phyloP scores from a whole-genome alignment of 148 eudicot species.

The Talinum fruticosum region DNA sequence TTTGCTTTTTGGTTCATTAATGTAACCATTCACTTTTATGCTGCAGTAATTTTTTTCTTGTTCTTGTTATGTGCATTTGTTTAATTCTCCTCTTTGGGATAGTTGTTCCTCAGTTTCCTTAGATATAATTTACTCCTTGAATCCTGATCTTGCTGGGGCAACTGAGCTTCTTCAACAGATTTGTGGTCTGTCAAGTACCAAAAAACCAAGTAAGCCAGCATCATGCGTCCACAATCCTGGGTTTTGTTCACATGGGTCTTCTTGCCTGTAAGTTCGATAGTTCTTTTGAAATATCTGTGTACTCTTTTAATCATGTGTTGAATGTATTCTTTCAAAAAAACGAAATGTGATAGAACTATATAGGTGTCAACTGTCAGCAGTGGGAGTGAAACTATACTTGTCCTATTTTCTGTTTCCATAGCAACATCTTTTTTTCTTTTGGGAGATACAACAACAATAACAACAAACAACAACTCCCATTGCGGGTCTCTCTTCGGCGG shows the following conservation, averaged over 20 bases:
- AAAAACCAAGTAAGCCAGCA: slow-evolving; percentile 18
- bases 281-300: not conserved
- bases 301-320: not conserved
- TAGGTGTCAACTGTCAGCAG: too few relatives aligned
- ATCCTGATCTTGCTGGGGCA: slow-evolving; percentile 50
- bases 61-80: not conserved
- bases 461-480: too few relatives aligned
- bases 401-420: not conserved
- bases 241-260: slow-evolving; percentile 32
- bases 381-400: not conserved
- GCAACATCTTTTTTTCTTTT: not conserved
- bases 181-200: slow-evolving; percentile 45
- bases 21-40: not conserved
- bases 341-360: not conserved
- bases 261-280: slow-evolving; percentile 52
- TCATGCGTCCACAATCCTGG: slow-evolving; percentile 45
- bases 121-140: slow-evolving; percentile 58
- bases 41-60: not conserved
- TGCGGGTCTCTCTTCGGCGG: too few relatives aligned
- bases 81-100: not conserved
- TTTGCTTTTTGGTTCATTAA: slow-evolving; percentile 11
- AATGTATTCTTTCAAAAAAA: not conserved
- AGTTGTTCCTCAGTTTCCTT: slow-evolving; percentile 22
- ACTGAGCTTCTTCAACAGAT: slow-evolving; percentile 30
- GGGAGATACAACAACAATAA: too few relatives aligned